Evolutionary conservation across 164 flowering plant species (phyloP), one percentile per base, ranked within the genome.

Genomic region (Echeveria elegans): DNA sequence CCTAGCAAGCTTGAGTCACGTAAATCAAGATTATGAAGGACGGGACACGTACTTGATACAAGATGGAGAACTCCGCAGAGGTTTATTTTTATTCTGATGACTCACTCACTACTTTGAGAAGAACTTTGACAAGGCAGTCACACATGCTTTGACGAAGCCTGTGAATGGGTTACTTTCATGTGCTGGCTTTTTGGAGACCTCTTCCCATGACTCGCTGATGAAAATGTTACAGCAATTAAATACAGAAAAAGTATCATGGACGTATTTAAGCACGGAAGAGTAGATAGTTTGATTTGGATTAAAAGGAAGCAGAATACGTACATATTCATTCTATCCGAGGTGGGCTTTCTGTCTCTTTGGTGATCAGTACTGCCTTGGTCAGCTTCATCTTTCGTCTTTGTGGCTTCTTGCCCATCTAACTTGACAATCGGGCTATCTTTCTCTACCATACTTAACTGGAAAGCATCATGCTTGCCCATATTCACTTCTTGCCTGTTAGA

Each of bases 241-340:
- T n/a, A 60, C 26, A 26, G 15, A 12, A 21, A 14, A 5, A 18
- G 34, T 41, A 8, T 30, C 53, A 63, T 14, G 30, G 37, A 40
- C 68, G 56, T 6, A 53, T 52, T 38, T 30, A 21, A 11, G 26
- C 18, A 69, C 28, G 31, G 58, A 34, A 30, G 24, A 34, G 15
- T 9, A 43, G 4, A 4, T 71, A 23, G 32, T 11, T 23, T 14
- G 7, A 34, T 26, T 56, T 8, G 29, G 29, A 40, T 40, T 50
- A 24, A 53, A 9, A 8, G 31, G 31, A 24, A 53, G 31, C 60
- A 24, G 11, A 24, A 28, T 5, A 68, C 89, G 78, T 78, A 85
- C 92, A 82, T 83, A 47, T 81, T 79, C 10, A 79, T 80, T 76
- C 88, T 72, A 75, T 82, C 77, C 21, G 82, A 56, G 23, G 81